Percentiles rank a stretch among this genome's conserved stretches.
Evolutionary conservation across 2,329 filamentous ascomycete genomes (phyloP).

Genomic region (Byssoonygena ceratinophila): DNA sequence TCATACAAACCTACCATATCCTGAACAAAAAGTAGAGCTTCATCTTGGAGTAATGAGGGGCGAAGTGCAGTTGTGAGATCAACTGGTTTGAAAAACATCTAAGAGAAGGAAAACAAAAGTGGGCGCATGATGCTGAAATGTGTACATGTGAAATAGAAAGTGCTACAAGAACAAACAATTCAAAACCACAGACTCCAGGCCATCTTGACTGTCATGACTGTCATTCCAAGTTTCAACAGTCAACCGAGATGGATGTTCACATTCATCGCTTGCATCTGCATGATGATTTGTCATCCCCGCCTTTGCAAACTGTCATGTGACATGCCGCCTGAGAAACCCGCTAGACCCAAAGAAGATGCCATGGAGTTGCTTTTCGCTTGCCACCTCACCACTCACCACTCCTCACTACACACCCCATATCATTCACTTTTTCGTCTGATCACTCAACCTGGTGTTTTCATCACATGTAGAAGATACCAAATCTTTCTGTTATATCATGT

Average conservation of each 20-base stretch:
- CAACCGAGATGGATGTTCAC: too few relatives aligned
- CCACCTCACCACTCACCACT: conserved; percentile 6
- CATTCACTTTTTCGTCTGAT: neutral
- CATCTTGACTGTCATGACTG: too few relatives aligned
- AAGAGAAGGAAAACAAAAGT: conserved; percentile 38
- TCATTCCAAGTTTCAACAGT: too few relatives aligned
- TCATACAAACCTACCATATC: conserved; percentile 96
- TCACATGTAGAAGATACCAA: neutral
- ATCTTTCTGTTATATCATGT: neutral
- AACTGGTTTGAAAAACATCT: conserved; percentile 94
- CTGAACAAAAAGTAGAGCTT: conserved; percentile 90
- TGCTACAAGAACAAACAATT: neutral
- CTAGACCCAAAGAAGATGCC: neutral
- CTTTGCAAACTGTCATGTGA: neutral
- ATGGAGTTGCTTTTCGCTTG: neutral
- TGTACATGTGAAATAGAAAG: neutral
- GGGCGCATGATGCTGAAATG: conserved; percentile 9
- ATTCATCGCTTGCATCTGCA: too few relatives aligned
- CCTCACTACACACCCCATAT: neutral
- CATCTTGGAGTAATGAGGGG: conserved; percentile 83
- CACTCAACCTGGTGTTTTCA: neutral
- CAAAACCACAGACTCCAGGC: neutral
- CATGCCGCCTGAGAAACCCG: neutral
- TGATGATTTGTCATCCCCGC: neutral
- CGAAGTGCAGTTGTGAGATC: conserved; percentile 94